These are phyloP conservation scores for Emmonsiellopsis sp. DNA, from an alignment of 2,329 filamentous ascomycete genomes.

Conservation along the genomic window DNA sequence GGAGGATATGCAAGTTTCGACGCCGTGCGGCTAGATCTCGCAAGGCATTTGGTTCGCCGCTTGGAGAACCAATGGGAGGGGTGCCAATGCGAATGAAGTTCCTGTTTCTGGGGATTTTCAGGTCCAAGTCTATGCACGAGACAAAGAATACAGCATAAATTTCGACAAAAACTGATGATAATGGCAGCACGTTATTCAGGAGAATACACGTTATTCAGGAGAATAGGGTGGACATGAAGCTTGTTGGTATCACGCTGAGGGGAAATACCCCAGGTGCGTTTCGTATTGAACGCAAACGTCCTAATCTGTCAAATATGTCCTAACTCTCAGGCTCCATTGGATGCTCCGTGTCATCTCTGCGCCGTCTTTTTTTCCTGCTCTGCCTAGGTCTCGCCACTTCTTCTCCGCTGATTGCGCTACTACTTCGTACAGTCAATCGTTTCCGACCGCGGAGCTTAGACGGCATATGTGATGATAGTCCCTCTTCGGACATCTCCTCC, in stretches of 20 bases:
- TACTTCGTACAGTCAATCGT: slow-evolving; percentile 12
- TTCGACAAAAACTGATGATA: not conserved
- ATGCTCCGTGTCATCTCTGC: not conserved
- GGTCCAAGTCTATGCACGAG: not conserved
- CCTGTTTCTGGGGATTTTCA: not conserved
- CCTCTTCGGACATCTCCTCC: slow-evolving; percentile 21
- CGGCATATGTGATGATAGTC: slow-evolving; percentile 4
- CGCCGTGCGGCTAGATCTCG: not conserved
- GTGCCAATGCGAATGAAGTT: not conserved
- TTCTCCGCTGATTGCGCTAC: slow-evolving; percentile 1
- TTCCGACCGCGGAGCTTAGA: slow-evolving; percentile 11
- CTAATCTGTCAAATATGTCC: not conserved
- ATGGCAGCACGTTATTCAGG: not conserved
- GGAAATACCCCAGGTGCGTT: too few relatives aligned
- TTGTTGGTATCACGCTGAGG: too few relatives aligned
- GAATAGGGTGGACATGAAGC: too few relatives aligned
- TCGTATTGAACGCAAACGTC: not conserved
- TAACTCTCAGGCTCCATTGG: not conserved
- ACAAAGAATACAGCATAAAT: not conserved
- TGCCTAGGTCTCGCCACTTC: not conserved
- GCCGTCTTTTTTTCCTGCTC: not conserved
- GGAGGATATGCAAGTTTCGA: not conserved
- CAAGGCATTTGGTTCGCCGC: not conserved
- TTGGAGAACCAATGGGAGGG: not conserved
- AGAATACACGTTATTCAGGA: not conserved